Percentiles rank a stretch among this genome's conserved stretches.
Evolutionary conservation across 179 eudicot genomes (phyloP).

Genomic region (Carnegiea gigantea): DNA sequence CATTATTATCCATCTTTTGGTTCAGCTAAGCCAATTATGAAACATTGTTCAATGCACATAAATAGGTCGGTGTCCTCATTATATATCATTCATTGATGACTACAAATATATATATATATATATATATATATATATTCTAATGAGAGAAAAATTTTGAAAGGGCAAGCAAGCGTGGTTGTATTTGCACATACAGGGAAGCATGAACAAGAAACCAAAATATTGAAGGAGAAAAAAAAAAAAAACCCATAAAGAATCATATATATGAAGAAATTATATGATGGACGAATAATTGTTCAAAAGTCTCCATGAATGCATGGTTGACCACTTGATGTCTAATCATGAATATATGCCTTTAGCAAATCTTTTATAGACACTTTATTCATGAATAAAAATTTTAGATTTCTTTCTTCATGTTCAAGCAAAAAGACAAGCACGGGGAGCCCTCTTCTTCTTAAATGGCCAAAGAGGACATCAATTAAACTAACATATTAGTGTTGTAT

Average conservation of each 20-base stretch:
- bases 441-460: neutral
- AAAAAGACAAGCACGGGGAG: neutral
- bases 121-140: neutral
- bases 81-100: neutral
- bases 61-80: neutral
- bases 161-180: neutral
- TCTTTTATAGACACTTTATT: neutral
- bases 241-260: neutral
- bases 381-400: neutral
- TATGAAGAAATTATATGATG: slow-evolving; percentile 2
- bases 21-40: neutral
- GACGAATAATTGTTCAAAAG: slow-evolving; percentile 21
- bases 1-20: neutral
- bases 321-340: slow-evolving; percentile 12
- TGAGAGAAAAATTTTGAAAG: neutral
- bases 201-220: slow-evolving; percentile 9
- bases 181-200: neutral
- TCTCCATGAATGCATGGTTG: slow-evolving; percentile 22
- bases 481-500: no score
- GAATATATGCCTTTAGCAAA: neutral
- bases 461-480: no score
- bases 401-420: slow-evolving; percentile 12
- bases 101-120: neutral
- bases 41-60: neutral
- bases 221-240: neutral